Base-by-base conservation (phyloP, 2,329 filamentous ascomycete genomes). In the Fusarium marasasianum region DNA sequence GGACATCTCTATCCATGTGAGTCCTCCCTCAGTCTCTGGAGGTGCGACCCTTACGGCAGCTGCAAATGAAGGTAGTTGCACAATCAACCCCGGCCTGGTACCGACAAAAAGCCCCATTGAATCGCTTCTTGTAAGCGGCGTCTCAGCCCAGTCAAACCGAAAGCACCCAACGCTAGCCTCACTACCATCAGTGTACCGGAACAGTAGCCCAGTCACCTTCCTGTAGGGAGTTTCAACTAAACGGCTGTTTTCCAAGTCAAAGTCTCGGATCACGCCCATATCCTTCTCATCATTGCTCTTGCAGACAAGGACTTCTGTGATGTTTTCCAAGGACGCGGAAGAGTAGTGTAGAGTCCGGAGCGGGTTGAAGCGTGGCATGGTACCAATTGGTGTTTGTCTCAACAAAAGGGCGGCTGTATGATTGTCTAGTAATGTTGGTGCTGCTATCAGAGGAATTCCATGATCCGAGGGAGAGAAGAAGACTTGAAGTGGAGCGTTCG, bases 111-210 rank as follows among this genome's bases (percentile, higher is more conserved):
- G 12, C 2, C 60, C 35, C 11, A 8, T 45, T 1, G 54, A 40
- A 6, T 5, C 24, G 6, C 14, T 33, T 8, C 43, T 35, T 31
- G 3, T 3, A 13, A 66, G 15, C 11, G 54, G 22, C 10, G 18
- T 14, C 17, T 66, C 50, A 14, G n/a, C 22, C 17, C 48, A 61
- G 24, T 61, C 60, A 12, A 56, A 35, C 2, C 66, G 60, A 31
- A 71, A 66, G 45, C 48, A 71, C 6, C 68, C 68, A 35, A 71
- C 35, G 6, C 48, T 71, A 1, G 50, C 40, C 26, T 71, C 38
- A 14, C 20, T 50, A 17, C 67, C 67, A 29, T 57, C 26, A 8
- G 50, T 17, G 8, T 62, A 57, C 2, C 38, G 31, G 4, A 71
- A n/a, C 13, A 71, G 14, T 13, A 71, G 7, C 2, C 67, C 69